Conservation (phyloP, 2,329 filamentous ascomycete genomes). For the Exophiala aquamarina region DNA sequence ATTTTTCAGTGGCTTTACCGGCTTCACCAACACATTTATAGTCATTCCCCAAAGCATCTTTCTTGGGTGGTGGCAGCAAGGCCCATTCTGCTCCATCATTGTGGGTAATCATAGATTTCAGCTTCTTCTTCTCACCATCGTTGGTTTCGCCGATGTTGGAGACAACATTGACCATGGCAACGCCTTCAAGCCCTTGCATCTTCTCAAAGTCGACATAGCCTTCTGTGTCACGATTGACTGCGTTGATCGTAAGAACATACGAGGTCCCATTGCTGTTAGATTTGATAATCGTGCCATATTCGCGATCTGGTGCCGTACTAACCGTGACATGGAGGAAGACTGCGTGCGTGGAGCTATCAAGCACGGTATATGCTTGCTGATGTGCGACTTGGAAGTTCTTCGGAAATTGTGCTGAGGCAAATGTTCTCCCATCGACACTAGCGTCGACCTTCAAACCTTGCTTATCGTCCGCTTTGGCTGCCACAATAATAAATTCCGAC, state of each 20-base stretch:
- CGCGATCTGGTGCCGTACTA: constrained; percentile 61
- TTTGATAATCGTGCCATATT: constrained; percentile 89
- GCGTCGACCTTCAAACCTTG: constrained; percentile 73
- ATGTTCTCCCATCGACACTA: constrained; percentile 80
- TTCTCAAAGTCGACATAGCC: constrained; percentile 96
- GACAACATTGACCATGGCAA: constrained; percentile 83
- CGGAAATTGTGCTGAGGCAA: constrained; percentile 83
- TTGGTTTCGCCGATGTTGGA: constrained; percentile 67
- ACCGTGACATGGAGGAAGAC: constrained; percentile 92
- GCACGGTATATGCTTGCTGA: constrained; percentile 82
- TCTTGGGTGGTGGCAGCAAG: constrained; percentile 68
- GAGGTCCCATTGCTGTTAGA: constrained; percentile 98
- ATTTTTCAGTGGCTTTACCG: constrained; percentile 60
- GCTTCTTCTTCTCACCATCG: constrained; percentile 68
- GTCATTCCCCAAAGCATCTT: constrained; percentile 68
- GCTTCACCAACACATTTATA: constrained; percentile 66
- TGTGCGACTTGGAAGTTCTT: constrained; percentile 76
- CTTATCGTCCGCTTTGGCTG: constrained; percentile 60
- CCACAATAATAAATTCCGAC: constrained; percentile 92
- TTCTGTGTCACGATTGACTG: constrained; percentile 74
- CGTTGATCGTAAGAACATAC: constrained; percentile 78
- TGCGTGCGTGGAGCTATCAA: constrained; percentile 92
- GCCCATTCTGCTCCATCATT: constrained; percentile 92
- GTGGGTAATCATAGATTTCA: constrained; percentile 91
- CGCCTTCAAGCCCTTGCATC: constrained; percentile 86